phyloP scores from a whole-genome alignment of 805 yeast genomes.

The Suhomyces xylopsoci region DNA sequence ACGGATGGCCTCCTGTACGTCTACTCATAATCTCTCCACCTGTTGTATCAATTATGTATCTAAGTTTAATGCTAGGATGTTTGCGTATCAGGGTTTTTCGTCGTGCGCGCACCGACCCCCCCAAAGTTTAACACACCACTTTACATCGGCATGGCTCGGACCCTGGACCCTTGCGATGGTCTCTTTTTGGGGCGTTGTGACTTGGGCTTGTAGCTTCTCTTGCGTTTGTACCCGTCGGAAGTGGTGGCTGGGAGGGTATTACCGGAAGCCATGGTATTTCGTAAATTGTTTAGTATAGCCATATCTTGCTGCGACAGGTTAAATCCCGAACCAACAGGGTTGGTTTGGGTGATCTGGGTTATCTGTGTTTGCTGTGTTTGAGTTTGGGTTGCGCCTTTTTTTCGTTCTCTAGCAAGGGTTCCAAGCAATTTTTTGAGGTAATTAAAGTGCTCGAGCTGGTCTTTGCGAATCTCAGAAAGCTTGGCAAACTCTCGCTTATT shows the following conservation, averaged over 20 bases:
- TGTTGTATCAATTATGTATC: background rate
- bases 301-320: conserved; percentile 8
- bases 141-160: conserved; percentile 5
- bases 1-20: conserved; percentile 19
- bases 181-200: conserved; percentile 3
- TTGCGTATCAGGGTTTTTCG: background rate
- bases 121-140: background rate
- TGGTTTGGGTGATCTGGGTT: background rate
- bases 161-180: background rate
- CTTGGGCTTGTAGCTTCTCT: conserved; percentile 1
- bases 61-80: background rate
- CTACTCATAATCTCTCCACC: background rate
- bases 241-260: background rate
- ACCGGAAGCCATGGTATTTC: conserved; percentile 5
- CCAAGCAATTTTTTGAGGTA: conserved; percentile 38
- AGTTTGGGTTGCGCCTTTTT: conserved; percentile 11
- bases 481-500: conserved; percentile 44
- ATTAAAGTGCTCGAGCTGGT: conserved; percentile 31
- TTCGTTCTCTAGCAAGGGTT: conserved; percentile 30
- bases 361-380: background rate
- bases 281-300: conserved; percentile 7
- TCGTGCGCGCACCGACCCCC: background rate
- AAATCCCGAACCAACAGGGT: background rate
- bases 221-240: background rate
- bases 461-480: conserved; percentile 34